Percentiles rank a stretch among this genome's conserved stretches.
These are phyloP conservation scores for Exophiala spinifera DNA, from an alignment of 2,329 filamentous ascomycete species.

Conservation along the genomic window DNA sequence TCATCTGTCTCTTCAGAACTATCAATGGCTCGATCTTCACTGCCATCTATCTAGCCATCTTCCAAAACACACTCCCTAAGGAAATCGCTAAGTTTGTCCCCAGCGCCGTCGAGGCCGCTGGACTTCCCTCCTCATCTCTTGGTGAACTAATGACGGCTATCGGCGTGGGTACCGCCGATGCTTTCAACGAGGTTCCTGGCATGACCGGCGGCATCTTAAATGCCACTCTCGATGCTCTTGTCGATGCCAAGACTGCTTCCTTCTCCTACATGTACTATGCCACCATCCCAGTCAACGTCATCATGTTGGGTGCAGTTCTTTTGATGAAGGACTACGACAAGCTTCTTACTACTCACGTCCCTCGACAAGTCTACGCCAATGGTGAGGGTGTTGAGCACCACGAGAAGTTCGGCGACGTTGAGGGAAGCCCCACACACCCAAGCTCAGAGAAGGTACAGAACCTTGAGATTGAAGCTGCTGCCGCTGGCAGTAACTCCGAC, in stretches of 20 bases:
- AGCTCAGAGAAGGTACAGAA: conserved; percentile 1
- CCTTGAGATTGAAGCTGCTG: conserved; percentile 2
- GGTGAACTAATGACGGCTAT: neutral
- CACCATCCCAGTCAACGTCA: neutral
- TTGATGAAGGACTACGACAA: neutral
- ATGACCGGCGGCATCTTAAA: neutral
- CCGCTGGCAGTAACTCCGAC: neutral
- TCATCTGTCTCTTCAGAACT: conserved; percentile 3
- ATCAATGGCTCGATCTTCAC: neutral
- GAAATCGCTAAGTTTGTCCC: neutral
- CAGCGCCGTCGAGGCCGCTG: neutral
- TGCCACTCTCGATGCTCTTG: neutral
- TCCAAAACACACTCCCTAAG: neutral
- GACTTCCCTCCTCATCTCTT: neutral
- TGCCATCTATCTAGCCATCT: neutral
- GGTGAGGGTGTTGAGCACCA: conserved; percentile 1
- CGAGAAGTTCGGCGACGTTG: conserved; percentile 1
- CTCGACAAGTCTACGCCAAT: conserved; percentile 1
- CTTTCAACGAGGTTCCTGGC: neutral
- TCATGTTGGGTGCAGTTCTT: neutral
- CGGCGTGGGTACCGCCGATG: neutral
- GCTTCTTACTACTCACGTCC: neutral
- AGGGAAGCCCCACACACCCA: neutral
- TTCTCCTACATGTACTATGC: conserved; percentile 1
- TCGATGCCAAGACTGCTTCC: neutral